Conservation (phyloP, 2,329 filamentous ascomycete genomes). For the Neonectria ditissima region DNA sequence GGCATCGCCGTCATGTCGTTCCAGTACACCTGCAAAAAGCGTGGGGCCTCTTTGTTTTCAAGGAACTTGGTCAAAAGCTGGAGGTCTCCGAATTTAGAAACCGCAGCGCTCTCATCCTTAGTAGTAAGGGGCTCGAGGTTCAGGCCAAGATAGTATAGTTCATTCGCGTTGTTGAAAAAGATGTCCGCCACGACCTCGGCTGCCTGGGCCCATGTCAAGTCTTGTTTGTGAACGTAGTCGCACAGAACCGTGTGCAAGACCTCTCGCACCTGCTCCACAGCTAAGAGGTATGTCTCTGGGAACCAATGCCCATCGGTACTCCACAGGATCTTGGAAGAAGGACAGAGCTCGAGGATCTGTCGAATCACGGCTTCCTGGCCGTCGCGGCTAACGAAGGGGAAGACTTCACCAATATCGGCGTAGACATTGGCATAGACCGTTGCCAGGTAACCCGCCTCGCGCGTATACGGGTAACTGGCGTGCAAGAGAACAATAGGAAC, state of each 20-base stretch:
- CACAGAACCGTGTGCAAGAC: conserved; percentile 75
- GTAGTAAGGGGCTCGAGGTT: conserved; percentile 48
- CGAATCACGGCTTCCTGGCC: conserved; percentile 79
- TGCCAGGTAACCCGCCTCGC: conserved; percentile 82
- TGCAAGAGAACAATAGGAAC: conserved; percentile 84
- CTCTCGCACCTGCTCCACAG: conserved; percentile 77
- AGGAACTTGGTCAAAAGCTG: conserved; percentile 53
- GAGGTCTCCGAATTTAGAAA: conserved; percentile 20
- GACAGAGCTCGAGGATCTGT: conserved; percentile 80
- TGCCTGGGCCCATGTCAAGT: conserved; percentile 72
- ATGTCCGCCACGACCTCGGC: conserved; percentile 73
- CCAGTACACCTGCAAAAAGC: conserved; percentile 81
- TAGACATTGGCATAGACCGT: conserved; percentile 83
- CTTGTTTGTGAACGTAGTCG: conserved; percentile 73
- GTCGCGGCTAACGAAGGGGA: conserved; percentile 80
- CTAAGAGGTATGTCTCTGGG: conserved; percentile 81
- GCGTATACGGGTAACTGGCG: conserved; percentile 83
- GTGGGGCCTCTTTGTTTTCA: conserved; percentile 61
- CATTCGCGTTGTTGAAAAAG: conserved; percentile 81
- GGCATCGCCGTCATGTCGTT: conserved; percentile 80
- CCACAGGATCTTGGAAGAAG: conserved; percentile 81
- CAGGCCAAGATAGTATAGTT: conserved; percentile 74
- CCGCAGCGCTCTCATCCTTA: conserved; percentile 9
- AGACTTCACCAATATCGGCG: conserved; percentile 85
- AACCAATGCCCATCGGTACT: conserved; percentile 85